phyloP scores from a whole-genome alignment of 169 alveolate genomes.

The Plasmodium berghei region DNA sequence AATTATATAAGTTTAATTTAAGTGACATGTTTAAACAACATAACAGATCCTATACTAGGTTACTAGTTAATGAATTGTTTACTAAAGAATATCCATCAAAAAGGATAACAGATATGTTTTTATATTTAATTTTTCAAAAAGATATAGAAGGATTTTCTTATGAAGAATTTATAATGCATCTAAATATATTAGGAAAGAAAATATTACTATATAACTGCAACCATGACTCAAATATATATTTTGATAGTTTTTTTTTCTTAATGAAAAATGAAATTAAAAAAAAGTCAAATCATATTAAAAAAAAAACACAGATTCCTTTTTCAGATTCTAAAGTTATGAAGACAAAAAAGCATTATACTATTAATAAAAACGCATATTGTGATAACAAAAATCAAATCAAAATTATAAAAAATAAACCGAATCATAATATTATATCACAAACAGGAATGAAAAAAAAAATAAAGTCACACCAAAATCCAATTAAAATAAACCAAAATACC shows the following conservation, averaged over 20 bases:
- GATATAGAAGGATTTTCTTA: constrained; percentile 69
- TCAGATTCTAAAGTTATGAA: constrained; percentile 25
- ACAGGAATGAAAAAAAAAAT: too few relatives aligned
- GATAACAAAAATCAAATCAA: background rate
- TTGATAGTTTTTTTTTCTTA: constrained; percentile 62
- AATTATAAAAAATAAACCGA: constrained; percentile 7
- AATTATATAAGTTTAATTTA: constrained; percentile 26
- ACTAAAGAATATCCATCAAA: constrained; percentile 73
- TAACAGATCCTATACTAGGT: constrained; percentile 64
- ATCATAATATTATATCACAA: background rate
- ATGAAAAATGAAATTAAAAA: constrained; percentile 72
- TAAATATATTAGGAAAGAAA: constrained; percentile 57
- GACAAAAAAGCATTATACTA: constrained; percentile 27
- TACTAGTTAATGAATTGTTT: constrained; percentile 60
- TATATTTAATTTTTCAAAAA: constrained; percentile 56
- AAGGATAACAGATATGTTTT: constrained; percentile 48
- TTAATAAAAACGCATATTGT: constrained; percentile 10
- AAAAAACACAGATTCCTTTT: constrained; percentile 10
- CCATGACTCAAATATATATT: constrained; percentile 45
- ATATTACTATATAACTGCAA: constrained; percentile 45
- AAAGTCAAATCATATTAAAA: constrained; percentile 19
- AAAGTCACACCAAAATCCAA: background rate
- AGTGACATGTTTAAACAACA: constrained; percentile 64
- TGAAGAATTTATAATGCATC: constrained; percentile 38
- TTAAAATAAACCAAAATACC: background rate